phyloP scores from a whole-genome alignment of 2,329 filamentous ascomycete genomes.

The Triangularia setosa region DNA sequence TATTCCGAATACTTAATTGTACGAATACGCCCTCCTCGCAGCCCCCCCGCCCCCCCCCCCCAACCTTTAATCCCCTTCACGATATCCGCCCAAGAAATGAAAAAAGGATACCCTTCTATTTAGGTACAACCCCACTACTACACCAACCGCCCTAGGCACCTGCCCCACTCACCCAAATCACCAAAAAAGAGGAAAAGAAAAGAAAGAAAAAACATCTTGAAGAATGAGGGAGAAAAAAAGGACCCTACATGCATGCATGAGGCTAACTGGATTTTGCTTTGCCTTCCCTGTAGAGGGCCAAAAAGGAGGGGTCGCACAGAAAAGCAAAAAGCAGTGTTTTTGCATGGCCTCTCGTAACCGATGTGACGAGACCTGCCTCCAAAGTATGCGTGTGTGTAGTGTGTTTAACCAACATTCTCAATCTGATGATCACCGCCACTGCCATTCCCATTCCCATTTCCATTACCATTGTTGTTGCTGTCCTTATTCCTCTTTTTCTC shows the following conservation, averaged over 20 bases:
- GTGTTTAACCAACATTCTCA: slow-evolving; percentile 3
- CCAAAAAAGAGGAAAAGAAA: not conserved
- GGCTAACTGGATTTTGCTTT: not conserved
- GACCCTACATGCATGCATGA: not conserved
- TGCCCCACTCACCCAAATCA: not conserved
- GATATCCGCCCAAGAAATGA: not conserved
- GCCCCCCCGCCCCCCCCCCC: too few species aligned
- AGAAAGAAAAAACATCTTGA: not conserved
- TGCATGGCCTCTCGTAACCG: not conserved
- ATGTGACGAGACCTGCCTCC: not conserved
- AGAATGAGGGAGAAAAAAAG: not conserved
- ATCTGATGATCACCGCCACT: not conserved
- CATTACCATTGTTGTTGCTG: slow-evolving; percentile 12
- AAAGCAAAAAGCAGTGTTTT: not conserved
- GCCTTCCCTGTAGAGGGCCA: not conserved
- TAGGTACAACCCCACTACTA: not conserved
- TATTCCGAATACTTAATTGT: not conserved
- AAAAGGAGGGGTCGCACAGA: not conserved
- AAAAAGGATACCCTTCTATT: not conserved
- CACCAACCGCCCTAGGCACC: not conserved
- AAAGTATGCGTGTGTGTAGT: not conserved
- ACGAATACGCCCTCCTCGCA: not conserved
- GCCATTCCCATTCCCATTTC: not conserved
- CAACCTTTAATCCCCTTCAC: too few species aligned
- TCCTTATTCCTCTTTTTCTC: slow-evolving; percentile 64